Percentiles rank a stretch among this genome's conserved stretches.
phyloP scores from a whole-genome alignment of 164 flowering plant species.

The Stephania yunnanensis region DNA sequence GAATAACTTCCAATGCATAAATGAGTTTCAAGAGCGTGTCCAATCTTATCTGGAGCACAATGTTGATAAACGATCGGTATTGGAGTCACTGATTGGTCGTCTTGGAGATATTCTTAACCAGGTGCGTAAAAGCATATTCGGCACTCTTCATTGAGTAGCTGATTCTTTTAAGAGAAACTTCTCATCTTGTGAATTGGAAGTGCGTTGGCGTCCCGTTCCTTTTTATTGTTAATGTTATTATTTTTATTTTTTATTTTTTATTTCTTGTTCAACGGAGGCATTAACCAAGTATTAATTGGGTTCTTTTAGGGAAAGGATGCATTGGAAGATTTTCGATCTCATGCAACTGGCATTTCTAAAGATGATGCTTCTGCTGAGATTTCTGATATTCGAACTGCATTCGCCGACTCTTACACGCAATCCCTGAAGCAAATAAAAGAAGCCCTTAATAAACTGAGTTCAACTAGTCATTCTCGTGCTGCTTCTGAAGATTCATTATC shows the following conservation, averaged over 20 bases:
- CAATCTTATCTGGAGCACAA: conserved; percentile 23
- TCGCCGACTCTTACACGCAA: conserved; percentile 28
- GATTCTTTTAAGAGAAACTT: background rate
- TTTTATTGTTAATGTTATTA: too few species aligned
- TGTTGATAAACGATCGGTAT: conserved; percentile 30
- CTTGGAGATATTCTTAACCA: conserved; percentile 35
- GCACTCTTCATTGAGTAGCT: background rate
- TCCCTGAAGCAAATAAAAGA: conserved; percentile 24
- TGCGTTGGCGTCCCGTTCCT: background rate
- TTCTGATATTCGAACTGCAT: conserved; percentile 27
- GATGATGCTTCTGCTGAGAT: conserved; percentile 14
- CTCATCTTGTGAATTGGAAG: background rate
- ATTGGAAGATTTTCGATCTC: conserved; percentile 26
- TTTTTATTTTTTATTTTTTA: too few species aligned
- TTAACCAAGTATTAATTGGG: background rate
- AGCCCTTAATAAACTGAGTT: conserved; percentile 34
- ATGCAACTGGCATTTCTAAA: conserved; percentile 3
- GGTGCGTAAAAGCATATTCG: conserved; percentile 36
- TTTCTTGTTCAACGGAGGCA: background rate
- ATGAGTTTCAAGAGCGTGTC: conserved; percentile 41
- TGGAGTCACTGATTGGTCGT: conserved; percentile 36
- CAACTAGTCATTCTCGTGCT: conserved; percentile 14
- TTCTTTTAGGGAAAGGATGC: conserved; percentile 46
- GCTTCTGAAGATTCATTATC: conserved; percentile 27
- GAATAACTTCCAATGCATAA: conserved; percentile 47